Percentiles rank a stretch among this genome's conserved stretches.
phyloP scores from a whole-genome alignment of 2,329 filamentous ascomycete genomes.

The Aphanoascus verrucosus region DNA sequence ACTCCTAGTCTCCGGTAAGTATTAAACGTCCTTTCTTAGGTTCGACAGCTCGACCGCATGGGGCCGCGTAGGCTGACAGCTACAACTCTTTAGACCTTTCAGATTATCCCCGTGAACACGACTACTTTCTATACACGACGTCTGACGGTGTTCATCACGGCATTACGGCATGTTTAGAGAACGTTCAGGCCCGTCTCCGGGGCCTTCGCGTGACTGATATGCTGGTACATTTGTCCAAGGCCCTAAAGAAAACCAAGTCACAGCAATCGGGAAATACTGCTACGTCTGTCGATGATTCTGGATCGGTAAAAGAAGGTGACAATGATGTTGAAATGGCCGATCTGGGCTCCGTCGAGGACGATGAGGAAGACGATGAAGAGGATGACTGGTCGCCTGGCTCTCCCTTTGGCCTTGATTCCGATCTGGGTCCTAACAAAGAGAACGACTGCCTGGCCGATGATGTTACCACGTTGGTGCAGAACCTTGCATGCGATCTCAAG shows the following conservation, averaged over 20 bases:
- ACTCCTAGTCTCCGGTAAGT: constrained; percentile 32
- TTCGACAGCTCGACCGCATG: not conserved
- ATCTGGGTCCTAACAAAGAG: not conserved
- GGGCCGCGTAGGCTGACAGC: not conserved
- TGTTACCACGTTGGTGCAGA: constrained; percentile 16
- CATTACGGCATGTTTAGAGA: constrained; percentile 33
- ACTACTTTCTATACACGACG: constrained; percentile 47
- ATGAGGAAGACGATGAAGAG: constrained; percentile 17
- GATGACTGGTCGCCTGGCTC: constrained; percentile 24
- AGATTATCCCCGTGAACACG: constrained; percentile 49
- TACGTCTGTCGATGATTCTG: constrained; percentile 19
- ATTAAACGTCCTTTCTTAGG: not conserved
- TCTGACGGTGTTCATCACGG: constrained; percentile 29
- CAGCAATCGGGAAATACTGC: constrained; percentile 20
- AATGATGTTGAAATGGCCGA: constrained; percentile 13
- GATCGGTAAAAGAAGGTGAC: constrained; percentile 31
- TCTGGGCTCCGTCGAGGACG: constrained; percentile 22
- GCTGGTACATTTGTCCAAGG: constrained; percentile 37
- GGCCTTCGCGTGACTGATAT: constrained; percentile 39
- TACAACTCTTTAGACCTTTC: constrained; percentile 39
- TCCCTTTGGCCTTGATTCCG: not conserved
- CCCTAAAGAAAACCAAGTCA: constrained; percentile 24
- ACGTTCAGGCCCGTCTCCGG: constrained; percentile 37
- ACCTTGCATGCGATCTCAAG: constrained; percentile 52
- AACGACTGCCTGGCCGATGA: not conserved